Conservation (phyloP, 2,329 filamentous ascomycete species). For the Sarocladiaceae sp. region DNA sequence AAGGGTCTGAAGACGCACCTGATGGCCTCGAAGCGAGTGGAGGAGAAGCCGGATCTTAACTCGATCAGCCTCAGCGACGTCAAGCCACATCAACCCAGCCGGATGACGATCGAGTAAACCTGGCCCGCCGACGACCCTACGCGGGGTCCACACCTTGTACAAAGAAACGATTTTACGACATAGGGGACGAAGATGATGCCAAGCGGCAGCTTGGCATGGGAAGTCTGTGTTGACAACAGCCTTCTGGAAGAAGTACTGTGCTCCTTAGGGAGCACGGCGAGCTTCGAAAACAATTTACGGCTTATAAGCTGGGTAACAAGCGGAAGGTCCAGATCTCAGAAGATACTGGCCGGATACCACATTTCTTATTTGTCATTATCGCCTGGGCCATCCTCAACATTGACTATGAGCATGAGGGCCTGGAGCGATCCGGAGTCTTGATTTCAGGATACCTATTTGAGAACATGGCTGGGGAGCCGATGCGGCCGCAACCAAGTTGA, state of each 20-base stretch:
- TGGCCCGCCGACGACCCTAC: no score
- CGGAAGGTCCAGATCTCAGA: not conserved
- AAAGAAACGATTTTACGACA: conserved; percentile 34
- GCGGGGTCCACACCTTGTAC: conserved; percentile 19
- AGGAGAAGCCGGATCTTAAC: conserved; percentile 53
- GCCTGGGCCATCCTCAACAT: not conserved
- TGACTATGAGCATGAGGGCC: not conserved
- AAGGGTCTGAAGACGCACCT: conserved; percentile 87
- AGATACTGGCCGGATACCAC: not conserved
- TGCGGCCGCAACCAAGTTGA: not conserved
- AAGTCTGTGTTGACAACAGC: conserved; percentile 12
- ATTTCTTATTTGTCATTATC: not conserved
- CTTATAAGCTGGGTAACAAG: no score
- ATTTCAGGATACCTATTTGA: conserved; percentile 10
- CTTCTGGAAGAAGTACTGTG: no score
- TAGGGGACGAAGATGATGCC: conserved; percentile 12
- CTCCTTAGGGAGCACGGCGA: no score
- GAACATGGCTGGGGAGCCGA: not conserved
- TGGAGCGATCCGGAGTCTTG: not conserved
- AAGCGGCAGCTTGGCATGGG: conserved; percentile 10
- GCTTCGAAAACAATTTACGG: no score
- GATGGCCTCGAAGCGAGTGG: conserved; percentile 44
- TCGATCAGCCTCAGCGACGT: conserved; percentile 54
- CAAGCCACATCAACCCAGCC: conserved; percentile 48
- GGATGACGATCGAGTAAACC: conserved; percentile 59